Base-by-base conservation (phyloP, 257 asterid species). In the Nemophila menziesii region DNA sequence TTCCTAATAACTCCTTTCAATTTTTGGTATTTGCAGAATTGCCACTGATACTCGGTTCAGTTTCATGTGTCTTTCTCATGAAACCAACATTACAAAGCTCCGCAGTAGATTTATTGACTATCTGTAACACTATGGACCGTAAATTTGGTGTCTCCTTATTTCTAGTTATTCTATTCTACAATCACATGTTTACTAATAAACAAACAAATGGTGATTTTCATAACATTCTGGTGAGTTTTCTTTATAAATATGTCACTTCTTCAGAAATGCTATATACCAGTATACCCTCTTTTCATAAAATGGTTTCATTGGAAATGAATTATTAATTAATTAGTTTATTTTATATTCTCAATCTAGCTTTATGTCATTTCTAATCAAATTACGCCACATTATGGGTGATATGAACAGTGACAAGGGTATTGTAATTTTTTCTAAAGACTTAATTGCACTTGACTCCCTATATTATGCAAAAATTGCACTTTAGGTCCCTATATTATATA, bases 61-160 rank as follows among this genome's bases (percentile, higher is more conserved):
- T 81, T 46, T 73, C 85, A 33, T 44, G 93, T 55, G 78, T 81
- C 70, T 58, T 72, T 52, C 63, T 90, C 42, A 57, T 77, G 93
- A 82, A 84, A 73, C 77, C 56, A 55, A 63, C 52, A 21, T 40
- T 60, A 47, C 67, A 80, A 44, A 71, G 53, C 55, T 60, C 68
- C 57, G 70, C 80, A 20, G 60, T 62, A 20, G 80, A 84, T 65
- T 63, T 90, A 48, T 67, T 90, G 73, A 74, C 78, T 63, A 43
- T 63, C 55, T 65, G 78, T 56, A 67, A 71, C 65, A 58, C 43
- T 52, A 36, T 69, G 63, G 87, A 69, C 45, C 93, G 94, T 22
- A 79, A 68, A 69, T 71, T 74, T 47, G 92, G 93, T 20, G 79
- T 85, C 48, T 72, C 96, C 3, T 52, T 85, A 71, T 64, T 81